Evolutionary conservation across 306 rosid species (phyloP).

Genomic region (Cicer arietinum): DNA sequence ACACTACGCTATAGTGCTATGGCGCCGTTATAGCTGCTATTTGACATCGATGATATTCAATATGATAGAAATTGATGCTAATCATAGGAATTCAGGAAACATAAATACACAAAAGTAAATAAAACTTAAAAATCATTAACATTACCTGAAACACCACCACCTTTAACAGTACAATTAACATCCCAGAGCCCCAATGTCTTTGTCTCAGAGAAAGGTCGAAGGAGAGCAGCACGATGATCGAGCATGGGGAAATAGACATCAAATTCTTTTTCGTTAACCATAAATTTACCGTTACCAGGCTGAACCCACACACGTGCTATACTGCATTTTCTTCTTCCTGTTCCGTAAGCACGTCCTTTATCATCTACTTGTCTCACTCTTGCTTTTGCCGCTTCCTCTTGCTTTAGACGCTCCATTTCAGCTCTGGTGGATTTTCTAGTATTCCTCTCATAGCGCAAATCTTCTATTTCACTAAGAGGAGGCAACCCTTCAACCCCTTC

Average conservation of each 20-base stretch:
- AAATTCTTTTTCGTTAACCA: conserved; percentile 79
- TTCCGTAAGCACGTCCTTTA: conserved; percentile 92
- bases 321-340: conserved; percentile 98
- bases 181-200: conserved; percentile 96
- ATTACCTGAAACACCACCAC: conserved; percentile 90
- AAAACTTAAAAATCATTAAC: conserved; percentile 19
- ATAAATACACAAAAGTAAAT: not conserved
- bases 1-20: no score
- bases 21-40: no score
- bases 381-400: conserved; percentile 86
- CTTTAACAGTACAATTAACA: conserved; percentile 81
- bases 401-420: conserved; percentile 92
- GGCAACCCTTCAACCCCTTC: conserved; percentile 87
- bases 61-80: conserved; percentile 31
- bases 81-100: conserved; percentile 8
- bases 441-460: conserved; percentile 74
- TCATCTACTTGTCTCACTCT: conserved; percentile 90
- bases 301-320: conserved; percentile 94
- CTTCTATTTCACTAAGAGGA: conserved; percentile 75
- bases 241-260: conserved; percentile 96
- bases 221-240: conserved; percentile 93
- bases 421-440: conserved; percentile 72
- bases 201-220: conserved; percentile 93
- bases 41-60: not conserved
- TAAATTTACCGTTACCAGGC: conserved; percentile 84